Base-by-base conservation (phyloP, 257 asterid species). In the Plantago ovata region DNA sequence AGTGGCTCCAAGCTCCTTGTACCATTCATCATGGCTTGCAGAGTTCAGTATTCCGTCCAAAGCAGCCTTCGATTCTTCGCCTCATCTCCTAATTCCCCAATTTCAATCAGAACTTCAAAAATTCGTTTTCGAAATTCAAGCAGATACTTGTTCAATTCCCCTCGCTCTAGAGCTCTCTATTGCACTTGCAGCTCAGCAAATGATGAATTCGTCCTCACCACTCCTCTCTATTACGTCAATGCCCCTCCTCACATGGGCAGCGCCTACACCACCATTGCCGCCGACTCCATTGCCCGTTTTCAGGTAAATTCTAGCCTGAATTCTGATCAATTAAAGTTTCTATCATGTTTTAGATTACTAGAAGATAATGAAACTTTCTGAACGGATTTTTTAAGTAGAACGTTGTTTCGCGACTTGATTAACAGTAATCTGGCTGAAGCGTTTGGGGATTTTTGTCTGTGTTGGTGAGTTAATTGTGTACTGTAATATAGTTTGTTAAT, bases 181-280 rank as follows among this genome's bases (percentile, higher is more conserved):
- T 83, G 94, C 75, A 71, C 78, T 63, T 81, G 82, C 75, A 73
- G 73, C 45, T 28, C 36, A 28, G 60, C 62, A 10, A 23, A 42
- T 13, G 4, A 81, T 36, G 72, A 78, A 15, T 82, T 84, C 73
- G 89, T 92, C 51, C 81, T 92, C 63, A 85, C 98, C 43, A 88
- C 98, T 61, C 98, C 97, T 33, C 95, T 88, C 69, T 92, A 92
- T 71, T 92, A 92, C 72, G 98, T 92, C 6, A 92, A 88, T 79
- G 95, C 98, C 72, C 95, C 97, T 38, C 98, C 98, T 44, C 95
- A 88, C 54, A 85, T 92, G 95, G 98, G 98, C 58, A 92, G 98
- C 71, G 96, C 98, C 53, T 92, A 92, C 62, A 85, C 98, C 51
- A 85, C 96, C 72, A 85, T 92, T 54, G 96, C 97, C 24, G 98